These are phyloP conservation scores for Scedosporium apiospermum DNA, from an alignment of 2,329 filamentous ascomycete genomes.

Conservation along the genomic window DNA sequence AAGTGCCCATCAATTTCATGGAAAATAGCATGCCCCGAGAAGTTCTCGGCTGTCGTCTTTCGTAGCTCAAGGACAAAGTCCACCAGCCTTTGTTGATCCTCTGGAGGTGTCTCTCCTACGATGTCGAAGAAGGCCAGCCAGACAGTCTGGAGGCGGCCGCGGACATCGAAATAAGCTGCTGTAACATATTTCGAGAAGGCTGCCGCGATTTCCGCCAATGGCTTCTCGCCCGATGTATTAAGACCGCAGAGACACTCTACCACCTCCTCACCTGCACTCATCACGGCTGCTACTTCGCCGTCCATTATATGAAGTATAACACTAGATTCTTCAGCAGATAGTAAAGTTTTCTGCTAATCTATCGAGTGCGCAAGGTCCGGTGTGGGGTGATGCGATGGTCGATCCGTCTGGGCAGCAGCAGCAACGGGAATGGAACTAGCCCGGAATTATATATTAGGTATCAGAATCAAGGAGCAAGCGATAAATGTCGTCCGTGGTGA, in stretches of 20 bases:
- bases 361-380: too few relatives aligned
- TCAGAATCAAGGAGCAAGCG: too few relatives aligned
- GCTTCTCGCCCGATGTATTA: neutral
- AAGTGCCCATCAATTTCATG: conserved; percentile 11
- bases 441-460: too few relatives aligned
- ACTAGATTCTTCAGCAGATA: too few relatives aligned
- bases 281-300: too few relatives aligned
- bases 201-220: neutral
- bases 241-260: neutral
- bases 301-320: too few relatives aligned
- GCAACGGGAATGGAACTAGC: too few relatives aligned
- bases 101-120: conserved; percentile 12
- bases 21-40: conserved; percentile 12
- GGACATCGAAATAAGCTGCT: neutral
- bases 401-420: too few relatives aligned
- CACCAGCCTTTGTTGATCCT: conserved; percentile 14
- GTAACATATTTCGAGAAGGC: neutral
- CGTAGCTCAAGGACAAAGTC: conserved; percentile 13
- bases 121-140: conserved; percentile 15
- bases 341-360: too few relatives aligned
- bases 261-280: neutral
- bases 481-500: too few relatives aligned
- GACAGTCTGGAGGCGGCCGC: conserved; percentile 13
- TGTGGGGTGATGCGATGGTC: too few relatives aligned
- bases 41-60: conserved; percentile 9